Conservation (phyloP, 1,284 basidiomycete species). For the Quambalaria eucalypti region DNA sequence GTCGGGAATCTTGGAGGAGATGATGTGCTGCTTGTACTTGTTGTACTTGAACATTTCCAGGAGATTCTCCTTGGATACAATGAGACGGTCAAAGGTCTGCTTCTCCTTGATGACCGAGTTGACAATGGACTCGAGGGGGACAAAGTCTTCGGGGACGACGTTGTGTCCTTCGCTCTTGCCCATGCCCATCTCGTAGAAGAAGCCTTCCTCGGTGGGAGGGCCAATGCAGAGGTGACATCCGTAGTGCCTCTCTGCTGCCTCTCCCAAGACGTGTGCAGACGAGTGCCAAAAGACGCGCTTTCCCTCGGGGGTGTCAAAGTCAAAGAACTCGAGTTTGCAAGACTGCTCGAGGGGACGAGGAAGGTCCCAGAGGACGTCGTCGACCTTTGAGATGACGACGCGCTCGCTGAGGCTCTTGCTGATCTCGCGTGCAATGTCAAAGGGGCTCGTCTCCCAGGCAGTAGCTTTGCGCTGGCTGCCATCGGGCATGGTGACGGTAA, state of each 20-base stretch:
- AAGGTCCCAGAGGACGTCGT: slow-evolving; percentile 86
- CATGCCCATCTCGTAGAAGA: slow-evolving; percentile 92
- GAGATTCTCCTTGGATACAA: slow-evolving; percentile 84
- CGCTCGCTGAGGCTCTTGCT: slow-evolving; percentile 81
- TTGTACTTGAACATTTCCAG: slow-evolving; percentile 99
- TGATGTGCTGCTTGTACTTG: slow-evolving; percentile 96
- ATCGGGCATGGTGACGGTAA: slow-evolving; percentile 77
- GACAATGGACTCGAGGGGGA: slow-evolving; percentile 75
- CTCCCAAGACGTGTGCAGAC: slow-evolving; percentile 96
- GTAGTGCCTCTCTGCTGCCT: slow-evolving; percentile 91
- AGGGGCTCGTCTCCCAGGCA: slow-evolving; percentile 92
- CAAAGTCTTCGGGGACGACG: slow-evolving; percentile 62
- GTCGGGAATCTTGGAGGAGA: slow-evolving; percentile 89
- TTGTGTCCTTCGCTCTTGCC: slow-evolving; percentile 31
- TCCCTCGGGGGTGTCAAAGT: slow-evolving; percentile 92
- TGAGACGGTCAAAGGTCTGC: slow-evolving; percentile 90
- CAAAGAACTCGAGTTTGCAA: slow-evolving; percentile 73
- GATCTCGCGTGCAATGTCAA: slow-evolving; percentile 79
- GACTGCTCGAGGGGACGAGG: slow-evolving; percentile 81
- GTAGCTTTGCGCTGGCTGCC: slow-evolving; percentile 72
- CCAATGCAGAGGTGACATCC: slow-evolving; percentile 96
- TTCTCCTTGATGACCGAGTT: slow-evolving; percentile 88
- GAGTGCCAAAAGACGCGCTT: slow-evolving; percentile 92
- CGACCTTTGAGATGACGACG: slow-evolving; percentile 87
- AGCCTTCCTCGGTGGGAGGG: slow-evolving; percentile 94